Evolutionary conservation across 2,329 filamentous ascomycete genomes (phyloP).

Genomic region (Aureobasidium pullulans): DNA sequence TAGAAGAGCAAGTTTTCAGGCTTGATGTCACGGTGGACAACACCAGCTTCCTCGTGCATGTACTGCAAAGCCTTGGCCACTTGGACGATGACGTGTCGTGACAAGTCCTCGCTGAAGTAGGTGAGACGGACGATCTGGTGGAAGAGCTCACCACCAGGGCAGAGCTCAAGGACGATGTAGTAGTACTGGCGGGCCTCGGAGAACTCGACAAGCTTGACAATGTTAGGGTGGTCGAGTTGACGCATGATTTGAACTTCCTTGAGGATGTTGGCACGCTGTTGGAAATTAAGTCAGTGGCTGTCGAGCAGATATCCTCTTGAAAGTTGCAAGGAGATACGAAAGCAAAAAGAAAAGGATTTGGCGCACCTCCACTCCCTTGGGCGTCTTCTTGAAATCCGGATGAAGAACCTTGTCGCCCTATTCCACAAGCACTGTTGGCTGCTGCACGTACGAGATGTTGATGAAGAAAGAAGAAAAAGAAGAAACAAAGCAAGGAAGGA

Average conservation of each 20-base stretch:
- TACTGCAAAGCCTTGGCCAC: slow-evolving; percentile 94
- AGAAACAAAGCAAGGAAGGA: slow-evolving; percentile 27
- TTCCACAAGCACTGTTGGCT: slow-evolving; percentile 43
- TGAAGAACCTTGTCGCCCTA: slow-evolving; percentile 91
- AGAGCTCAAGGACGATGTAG: slow-evolving; percentile 93
- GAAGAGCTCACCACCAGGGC: slow-evolving; percentile 92
- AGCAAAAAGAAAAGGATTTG: slow-evolving; percentile 29
- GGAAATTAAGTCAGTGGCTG: slow-evolving; percentile 35
- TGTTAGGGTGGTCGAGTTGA: slow-evolving; percentile 90
- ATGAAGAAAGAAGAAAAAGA: slow-evolving; percentile 26
- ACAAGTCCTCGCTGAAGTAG: slow-evolving; percentile 95
- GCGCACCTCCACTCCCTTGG: slow-evolving; percentile 96
- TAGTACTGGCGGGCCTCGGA: slow-evolving; percentile 92
- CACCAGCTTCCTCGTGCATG: slow-evolving; percentile 86
- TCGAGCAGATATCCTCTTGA: slow-evolving; percentile 2
- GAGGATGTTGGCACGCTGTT: slow-evolving; percentile 87
- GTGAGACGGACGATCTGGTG: slow-evolving; percentile 97
- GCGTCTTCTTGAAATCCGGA: slow-evolving; percentile 84
- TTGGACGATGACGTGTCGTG: slow-evolving; percentile 87
- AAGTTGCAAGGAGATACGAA: slow-evolving; percentile 19
- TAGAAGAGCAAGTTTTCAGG: slow-evolving; percentile 95
- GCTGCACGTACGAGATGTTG: slow-evolving; percentile 23
- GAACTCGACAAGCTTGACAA: slow-evolving; percentile 89
- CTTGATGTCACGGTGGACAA: slow-evolving; percentile 98
- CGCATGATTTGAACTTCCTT: slow-evolving; percentile 99